A percentile compares a stretch with the other conserved stretches of the same genome.
Conservation (phyloP, 176 grass and related monocot species). For the Zea luxurians region DNA sequence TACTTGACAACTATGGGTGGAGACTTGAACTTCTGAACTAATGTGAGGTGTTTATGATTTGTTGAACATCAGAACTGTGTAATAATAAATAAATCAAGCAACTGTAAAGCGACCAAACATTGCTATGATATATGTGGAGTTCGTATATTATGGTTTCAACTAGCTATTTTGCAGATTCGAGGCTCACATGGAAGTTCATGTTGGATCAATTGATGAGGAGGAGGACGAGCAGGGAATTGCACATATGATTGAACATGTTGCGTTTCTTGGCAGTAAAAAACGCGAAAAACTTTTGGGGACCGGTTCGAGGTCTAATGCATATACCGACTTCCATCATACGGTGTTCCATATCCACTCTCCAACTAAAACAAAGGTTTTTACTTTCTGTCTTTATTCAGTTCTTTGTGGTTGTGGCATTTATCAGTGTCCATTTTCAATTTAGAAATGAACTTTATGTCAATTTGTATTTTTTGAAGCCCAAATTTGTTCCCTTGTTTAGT, state of each 20-base stretch:
- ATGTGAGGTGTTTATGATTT: not conserved
- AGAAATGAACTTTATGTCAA: constrained; percentile 1
- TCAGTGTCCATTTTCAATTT: constrained; percentile 3
- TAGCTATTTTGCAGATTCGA: constrained; percentile 72
- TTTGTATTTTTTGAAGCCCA: constrained; percentile 13
- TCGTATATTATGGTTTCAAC: constrained; percentile 5
- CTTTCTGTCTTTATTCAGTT: not conserved
- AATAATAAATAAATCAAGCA: not conserved
- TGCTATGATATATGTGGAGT: constrained; percentile 14
- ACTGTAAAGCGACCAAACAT: constrained; percentile 13
- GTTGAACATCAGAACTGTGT: constrained; percentile 9
- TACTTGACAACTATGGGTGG: not conserved
- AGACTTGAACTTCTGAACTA: constrained; percentile 1
- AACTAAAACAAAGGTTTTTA: constrained; percentile 80
- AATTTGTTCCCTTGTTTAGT: constrained; percentile 14
- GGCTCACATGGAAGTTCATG: constrained; percentile 99
- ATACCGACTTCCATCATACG: constrained; percentile 98
- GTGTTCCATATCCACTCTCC: constrained; percentile 99
- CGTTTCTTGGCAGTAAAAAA: constrained; percentile 98
- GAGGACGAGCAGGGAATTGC: constrained; percentile 97
- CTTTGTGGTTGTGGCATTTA: not conserved
- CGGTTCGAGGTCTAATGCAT: constrained; percentile 96
- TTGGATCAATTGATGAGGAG: constrained; percentile 96
- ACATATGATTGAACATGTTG: constrained; percentile 99
- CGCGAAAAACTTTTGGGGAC: constrained; percentile 95